phyloP scores from a whole-genome alignment of 2,329 filamentous ascomycete species.

The Dothidotthia symphoricarpi region DNA sequence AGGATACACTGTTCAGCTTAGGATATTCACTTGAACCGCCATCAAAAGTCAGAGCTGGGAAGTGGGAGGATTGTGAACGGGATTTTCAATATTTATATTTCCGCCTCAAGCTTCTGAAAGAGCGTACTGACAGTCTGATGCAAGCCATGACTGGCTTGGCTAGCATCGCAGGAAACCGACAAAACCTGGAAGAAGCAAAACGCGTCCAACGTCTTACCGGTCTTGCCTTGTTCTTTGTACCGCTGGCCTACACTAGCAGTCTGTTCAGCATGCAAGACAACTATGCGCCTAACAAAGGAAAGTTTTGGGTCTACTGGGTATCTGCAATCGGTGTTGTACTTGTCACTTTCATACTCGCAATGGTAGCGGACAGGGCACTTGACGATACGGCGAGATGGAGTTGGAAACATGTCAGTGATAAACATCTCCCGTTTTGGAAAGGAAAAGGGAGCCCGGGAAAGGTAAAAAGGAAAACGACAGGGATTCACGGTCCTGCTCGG shows the following conservation, averaged over 20 bases:
- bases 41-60: not conserved
- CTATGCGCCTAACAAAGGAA: conserved; percentile 25
- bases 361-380: conserved; percentile 26
- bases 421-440: too few relatives aligned
- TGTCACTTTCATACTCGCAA: conserved; percentile 26
- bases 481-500: not conserved
- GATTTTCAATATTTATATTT: conserved; percentile 38
- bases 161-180: conserved; percentile 35
- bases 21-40: conserved; percentile 20
- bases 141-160: conserved; percentile 37
- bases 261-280: conserved; percentile 38
- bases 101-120: conserved; percentile 34
- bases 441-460: too few relatives aligned
- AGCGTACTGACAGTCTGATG: conserved; percentile 36
- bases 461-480: too few relatives aligned
- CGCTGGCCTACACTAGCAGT: conserved; percentile 33
- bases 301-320: conserved; percentile 38
- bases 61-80: conserved; percentile 17
- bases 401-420: too few relatives aligned
- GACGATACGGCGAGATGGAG: conserved; percentile 34
- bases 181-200: conserved; percentile 38
- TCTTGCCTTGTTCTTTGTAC: conserved; percentile 36
- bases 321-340: conserved; percentile 25
- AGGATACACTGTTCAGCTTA: conserved; percentile 33
- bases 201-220: conserved; percentile 36